Evolutionary conservation across 2,329 filamentous ascomycete genomes (phyloP).

Genomic region (Mycocentrospora acerina): DNA sequence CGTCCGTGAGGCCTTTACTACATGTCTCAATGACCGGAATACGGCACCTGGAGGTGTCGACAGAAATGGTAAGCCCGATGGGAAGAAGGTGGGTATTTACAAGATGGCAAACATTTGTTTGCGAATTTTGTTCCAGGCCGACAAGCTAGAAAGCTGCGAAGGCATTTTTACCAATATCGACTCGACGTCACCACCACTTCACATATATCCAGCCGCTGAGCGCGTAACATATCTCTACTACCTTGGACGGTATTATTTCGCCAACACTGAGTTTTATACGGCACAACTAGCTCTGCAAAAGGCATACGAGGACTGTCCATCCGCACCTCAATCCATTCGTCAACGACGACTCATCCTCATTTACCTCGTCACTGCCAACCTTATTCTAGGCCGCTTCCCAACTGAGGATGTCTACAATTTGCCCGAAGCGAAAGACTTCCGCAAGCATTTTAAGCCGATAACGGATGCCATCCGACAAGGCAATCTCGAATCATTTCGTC

Average conservation of each 20-base stretch:
- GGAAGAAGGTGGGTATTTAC: slow-evolving; percentile 86
- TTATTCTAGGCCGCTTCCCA: slow-evolving; percentile 83
- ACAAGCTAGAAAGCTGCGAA: slow-evolving; percentile 78
- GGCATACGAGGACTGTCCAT: slow-evolving; percentile 73
- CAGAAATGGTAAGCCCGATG: slow-evolving; percentile 67
- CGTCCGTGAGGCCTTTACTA: slow-evolving; percentile 87
- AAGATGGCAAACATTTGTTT: slow-evolving; percentile 88
- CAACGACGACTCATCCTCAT: slow-evolving; percentile 81
- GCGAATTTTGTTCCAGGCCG: slow-evolving; percentile 84
- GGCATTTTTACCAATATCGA: slow-evolving; percentile 89
- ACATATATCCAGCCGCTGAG: slow-evolving; percentile 80
- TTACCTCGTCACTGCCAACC: slow-evolving; percentile 79
- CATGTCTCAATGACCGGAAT: slow-evolving; percentile 79
- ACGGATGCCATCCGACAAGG: slow-evolving; percentile 71
- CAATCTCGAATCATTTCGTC: slow-evolving; percentile 72
- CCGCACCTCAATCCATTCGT: slow-evolving; percentile 48
- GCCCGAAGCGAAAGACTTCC: slow-evolving; percentile 68
- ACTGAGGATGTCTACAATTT: slow-evolving; percentile 65
- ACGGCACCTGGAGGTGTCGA: slow-evolving; percentile 58
- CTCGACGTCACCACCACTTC: slow-evolving; percentile 76
- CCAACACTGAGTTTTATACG: slow-evolving; percentile 78
- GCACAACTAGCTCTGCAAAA: slow-evolving; percentile 74
- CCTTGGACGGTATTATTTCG: slow-evolving; percentile 85
- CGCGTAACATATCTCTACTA: slow-evolving; percentile 94
- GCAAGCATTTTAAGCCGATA: slow-evolving; percentile 70